phyloP scores from a whole-genome alignment of 768 basidiomycete species.

The Lactarius psammicola region DNA sequence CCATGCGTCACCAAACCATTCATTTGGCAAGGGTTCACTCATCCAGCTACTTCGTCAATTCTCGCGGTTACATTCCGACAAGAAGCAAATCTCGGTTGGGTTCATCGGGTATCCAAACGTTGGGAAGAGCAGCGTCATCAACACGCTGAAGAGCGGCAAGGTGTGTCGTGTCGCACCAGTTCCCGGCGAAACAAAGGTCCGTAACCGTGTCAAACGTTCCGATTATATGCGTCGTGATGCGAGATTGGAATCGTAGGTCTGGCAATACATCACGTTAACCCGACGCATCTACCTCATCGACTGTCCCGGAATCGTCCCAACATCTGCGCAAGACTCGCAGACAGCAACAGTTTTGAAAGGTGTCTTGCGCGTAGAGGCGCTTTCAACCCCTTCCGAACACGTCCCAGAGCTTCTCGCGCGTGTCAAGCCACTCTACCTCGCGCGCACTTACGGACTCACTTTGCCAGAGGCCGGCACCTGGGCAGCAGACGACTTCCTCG shows the following conservation, averaged over 20 bases:
- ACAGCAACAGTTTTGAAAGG: slow-evolving; percentile 94
- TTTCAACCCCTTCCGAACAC: slow-evolving; percentile 89
- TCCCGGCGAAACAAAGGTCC: slow-evolving; percentile 92
- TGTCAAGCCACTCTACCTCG: slow-evolving; percentile 90
- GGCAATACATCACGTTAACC: slow-evolving; percentile 99
- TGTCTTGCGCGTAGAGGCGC: slow-evolving; percentile 92
- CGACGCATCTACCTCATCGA: slow-evolving; percentile 98
- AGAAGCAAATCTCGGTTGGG: slow-evolving; percentile 98
- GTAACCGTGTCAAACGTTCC: background rate
- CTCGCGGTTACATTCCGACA: slow-evolving; percentile 94
- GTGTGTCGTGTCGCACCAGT: slow-evolving; percentile 96
- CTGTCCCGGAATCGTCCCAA: slow-evolving; percentile 96
- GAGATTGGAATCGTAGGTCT: slow-evolving; percentile 49
- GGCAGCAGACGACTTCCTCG: slow-evolving; percentile 77
- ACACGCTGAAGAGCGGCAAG: slow-evolving; percentile 96
- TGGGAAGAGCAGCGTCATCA: slow-evolving; percentile 96
- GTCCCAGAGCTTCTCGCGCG: slow-evolving; percentile 84
- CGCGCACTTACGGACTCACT: slow-evolving; percentile 75
- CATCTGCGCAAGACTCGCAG: slow-evolving; percentile 86
- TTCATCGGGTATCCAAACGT: slow-evolving; percentile 99
- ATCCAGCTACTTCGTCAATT: slow-evolving; percentile 97
- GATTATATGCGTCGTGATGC: background rate
- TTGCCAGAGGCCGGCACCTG: slow-evolving; percentile 58
- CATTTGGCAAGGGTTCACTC: slow-evolving; percentile 97
- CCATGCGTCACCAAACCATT: slow-evolving; percentile 98